Percentiles rank a stretch among this genome's conserved stretches.
Conservation (phyloP, 495 filamentous ascomycete species). For the Umbilicaria muhlenbergii region DNA sequence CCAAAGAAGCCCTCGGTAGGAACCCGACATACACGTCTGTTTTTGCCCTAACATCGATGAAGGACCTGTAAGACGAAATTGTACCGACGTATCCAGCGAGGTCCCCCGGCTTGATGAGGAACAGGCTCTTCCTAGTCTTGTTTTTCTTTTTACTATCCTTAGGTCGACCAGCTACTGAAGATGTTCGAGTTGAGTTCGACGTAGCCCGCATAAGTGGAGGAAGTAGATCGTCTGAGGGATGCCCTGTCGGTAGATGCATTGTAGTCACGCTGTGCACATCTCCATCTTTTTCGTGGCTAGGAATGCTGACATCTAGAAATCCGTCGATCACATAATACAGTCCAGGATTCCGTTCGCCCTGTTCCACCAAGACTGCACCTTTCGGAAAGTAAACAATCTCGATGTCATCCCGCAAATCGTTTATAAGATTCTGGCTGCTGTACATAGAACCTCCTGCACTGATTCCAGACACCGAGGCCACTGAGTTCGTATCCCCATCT, state of each 20-base stretch:
- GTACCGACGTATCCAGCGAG: constrained; percentile 89
- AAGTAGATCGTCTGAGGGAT: constrained; percentile 25
- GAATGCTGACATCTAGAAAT: constrained; percentile 81
- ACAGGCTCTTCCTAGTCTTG: constrained; percentile 55
- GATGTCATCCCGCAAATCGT: constrained; percentile 78
- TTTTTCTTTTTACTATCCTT: constrained; percentile 26
- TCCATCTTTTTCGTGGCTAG: constrained; percentile 36
- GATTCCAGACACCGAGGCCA: constrained; percentile 50
- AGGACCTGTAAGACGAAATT: constrained; percentile 86
- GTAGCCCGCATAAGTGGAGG: constrained; percentile 32
- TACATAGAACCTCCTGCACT: constrained; percentile 32
- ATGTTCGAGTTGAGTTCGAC: constrained; percentile 28
- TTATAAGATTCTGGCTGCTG: constrained; percentile 38
- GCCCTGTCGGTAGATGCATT: constrained; percentile 15
- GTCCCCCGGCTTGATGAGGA: constrained; percentile 86
- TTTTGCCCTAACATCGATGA: constrained; percentile 92
- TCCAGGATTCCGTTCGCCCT: constrained; percentile 88
- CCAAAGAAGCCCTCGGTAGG: constrained; percentile 69
- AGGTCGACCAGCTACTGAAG: constrained; percentile 14
- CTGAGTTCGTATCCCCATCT: constrained; percentile 78
- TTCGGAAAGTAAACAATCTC: constrained; percentile 97
- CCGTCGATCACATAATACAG: constrained; percentile 97
- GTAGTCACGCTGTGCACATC: constrained; percentile 24
- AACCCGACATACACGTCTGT: constrained; percentile 98
- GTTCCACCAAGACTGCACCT: constrained; percentile 88